These are phyloP conservation scores for Dalbergia oliveri DNA, from an alignment of 306 rosid species.

Conservation along the genomic window DNA sequence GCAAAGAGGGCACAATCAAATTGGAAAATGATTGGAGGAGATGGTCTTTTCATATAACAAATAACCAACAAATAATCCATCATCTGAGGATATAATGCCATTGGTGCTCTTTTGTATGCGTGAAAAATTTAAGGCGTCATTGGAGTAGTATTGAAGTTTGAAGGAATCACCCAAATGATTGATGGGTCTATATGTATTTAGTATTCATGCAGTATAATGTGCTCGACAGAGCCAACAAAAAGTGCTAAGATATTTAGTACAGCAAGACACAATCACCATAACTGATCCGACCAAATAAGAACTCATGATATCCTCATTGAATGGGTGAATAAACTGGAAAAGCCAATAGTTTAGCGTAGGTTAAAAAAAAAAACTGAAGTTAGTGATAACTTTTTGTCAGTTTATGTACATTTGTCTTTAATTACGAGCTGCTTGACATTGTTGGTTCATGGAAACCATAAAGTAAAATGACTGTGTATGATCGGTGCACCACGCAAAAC, in stretches of 20 bases:
- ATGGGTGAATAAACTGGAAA: background rate
- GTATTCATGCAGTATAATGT: background rate
- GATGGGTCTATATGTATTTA: too few species aligned
- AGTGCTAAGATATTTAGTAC: background rate
- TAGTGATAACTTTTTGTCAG: background rate
- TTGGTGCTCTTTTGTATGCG: background rate
- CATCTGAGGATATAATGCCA: slow-evolving; percentile 3
- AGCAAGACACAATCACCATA: background rate
- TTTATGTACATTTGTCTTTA: background rate
- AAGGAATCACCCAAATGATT: background rate
- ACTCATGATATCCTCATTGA: background rate
- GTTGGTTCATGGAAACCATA: background rate
- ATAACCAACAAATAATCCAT: background rate
- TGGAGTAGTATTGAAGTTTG: background rate
- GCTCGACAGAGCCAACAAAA: background rate
- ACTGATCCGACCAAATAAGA: background rate
- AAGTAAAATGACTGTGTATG: background rate
- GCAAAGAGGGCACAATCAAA: slow-evolving; percentile 21
- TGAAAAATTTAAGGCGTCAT: background rate
- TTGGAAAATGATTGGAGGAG: slow-evolving; percentile 34
- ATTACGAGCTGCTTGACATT: background rate
- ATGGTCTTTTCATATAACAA: slow-evolving; percentile 12
- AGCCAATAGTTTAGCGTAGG: background rate
- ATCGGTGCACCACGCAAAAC: background rate
- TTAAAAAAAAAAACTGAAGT: background rate